Evolutionary conservation across 169 alveolate species (phyloP).

Genomic region (Plasmodium vivax): DNA sequence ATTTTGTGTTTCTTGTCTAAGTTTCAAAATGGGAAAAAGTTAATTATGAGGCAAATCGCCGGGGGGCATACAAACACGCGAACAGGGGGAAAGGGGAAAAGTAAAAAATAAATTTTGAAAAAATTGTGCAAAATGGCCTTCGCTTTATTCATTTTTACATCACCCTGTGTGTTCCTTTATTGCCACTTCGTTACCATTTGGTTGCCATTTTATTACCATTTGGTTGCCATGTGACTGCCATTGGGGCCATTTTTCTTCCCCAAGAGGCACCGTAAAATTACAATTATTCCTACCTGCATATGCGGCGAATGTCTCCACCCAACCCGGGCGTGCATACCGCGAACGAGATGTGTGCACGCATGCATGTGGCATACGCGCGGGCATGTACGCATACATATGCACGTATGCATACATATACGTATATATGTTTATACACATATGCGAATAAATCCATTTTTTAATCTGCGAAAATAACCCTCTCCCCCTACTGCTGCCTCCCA

Average conservation of each 20-base stretch:
- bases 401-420: not conserved
- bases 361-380: not conserved
- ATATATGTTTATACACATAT: too few species aligned
- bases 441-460: not conserved
- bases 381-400: not conserved
- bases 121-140: not conserved
- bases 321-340: not conserved
- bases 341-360: not conserved
- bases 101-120: not conserved
- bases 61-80: not conserved
- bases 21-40: not conserved
- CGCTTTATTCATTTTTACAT: not conserved
- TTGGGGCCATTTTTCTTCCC: not conserved
- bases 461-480: not conserved
- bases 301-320: too few species aligned
- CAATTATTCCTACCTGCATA: not conserved
- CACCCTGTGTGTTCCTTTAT: not conserved
- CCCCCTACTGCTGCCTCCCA: not conserved
- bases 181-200: too few species aligned
- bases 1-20: not conserved
- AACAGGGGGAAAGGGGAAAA: not conserved
- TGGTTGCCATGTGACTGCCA: too few species aligned
- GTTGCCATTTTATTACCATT: too few species aligned
- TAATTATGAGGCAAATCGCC: not conserved
- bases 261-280: not conserved